Conservation (phyloP, 176 grass and related monocot genomes). For the Zizania latifolia region DNA sequence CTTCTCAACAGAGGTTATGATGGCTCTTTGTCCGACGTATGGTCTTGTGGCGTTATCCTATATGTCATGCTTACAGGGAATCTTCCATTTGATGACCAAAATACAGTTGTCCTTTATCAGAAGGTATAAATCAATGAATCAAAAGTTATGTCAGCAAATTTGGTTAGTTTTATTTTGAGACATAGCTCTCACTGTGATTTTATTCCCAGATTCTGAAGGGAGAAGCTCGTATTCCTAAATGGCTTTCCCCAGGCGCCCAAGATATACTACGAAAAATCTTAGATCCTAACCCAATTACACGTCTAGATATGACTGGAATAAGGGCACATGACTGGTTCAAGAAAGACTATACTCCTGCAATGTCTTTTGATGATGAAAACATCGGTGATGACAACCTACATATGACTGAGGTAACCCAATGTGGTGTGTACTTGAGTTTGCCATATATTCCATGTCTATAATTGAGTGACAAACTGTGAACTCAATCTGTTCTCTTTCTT, state of each 20-base stretch:
- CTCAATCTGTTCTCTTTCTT: not conserved
- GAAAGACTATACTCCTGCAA: constrained; percentile 58
- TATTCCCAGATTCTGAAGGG: constrained; percentile 64
- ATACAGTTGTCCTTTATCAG: constrained; percentile 67
- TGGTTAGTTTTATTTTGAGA: not conserved
- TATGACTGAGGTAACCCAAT: constrained; percentile 44
- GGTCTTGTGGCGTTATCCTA: constrained; percentile 91
- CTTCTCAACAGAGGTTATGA: constrained; percentile 90
- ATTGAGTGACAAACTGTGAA: constrained; percentile 20
- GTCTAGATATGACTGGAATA: constrained; percentile 64
- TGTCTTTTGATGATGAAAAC: constrained; percentile 51
- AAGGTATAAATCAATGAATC: constrained; percentile 44
- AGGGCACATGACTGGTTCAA: constrained; percentile 81
- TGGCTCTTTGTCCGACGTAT: constrained; percentile 75
- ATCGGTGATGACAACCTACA: constrained; percentile 8
- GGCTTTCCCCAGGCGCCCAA: constrained; percentile 70
- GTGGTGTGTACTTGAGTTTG: not conserved
- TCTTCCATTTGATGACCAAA: constrained; percentile 82
- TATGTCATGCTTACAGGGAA: constrained; percentile 85
- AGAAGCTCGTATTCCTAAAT: constrained; percentile 73
- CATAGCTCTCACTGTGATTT: constrained; percentile 15
- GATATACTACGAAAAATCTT: constrained; percentile 67
- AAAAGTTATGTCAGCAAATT: not conserved
- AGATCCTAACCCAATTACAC: constrained; percentile 66
- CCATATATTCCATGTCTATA: constrained; percentile 6